Conservation (phyloP, 129 eudicot genomes). For the Artemisia tridentata region DNA sequence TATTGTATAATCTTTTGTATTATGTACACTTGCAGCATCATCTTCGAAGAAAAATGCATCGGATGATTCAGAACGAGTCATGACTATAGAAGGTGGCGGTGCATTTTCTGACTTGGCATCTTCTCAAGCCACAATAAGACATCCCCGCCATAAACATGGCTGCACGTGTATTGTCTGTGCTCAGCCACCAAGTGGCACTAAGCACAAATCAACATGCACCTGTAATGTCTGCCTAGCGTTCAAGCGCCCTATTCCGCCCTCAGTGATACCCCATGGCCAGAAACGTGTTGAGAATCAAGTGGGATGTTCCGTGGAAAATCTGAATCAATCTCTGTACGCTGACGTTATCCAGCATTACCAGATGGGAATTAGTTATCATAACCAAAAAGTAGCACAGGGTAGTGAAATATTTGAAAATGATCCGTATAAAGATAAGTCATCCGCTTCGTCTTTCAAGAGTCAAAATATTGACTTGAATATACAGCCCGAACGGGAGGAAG, state of each 20-base stretch:
- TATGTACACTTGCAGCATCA: too few relatives aligned
- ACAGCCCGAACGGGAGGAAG: constrained; percentile 77
- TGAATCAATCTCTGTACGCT: not conserved
- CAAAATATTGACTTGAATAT: constrained; percentile 63
- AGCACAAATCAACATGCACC: constrained; percentile 50
- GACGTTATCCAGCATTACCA: not conserved
- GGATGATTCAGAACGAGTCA: constrained; percentile 34
- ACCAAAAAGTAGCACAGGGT: constrained; percentile 2
- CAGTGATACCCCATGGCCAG: constrained; percentile 39
- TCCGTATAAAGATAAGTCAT: constrained; percentile 23
- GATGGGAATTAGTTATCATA: constrained; percentile 10
- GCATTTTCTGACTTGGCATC: constrained; percentile 50
- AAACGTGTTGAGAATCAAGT: constrained; percentile 18
- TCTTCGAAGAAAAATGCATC: not conserved
- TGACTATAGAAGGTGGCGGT: constrained; percentile 46
- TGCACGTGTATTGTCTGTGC: constrained; percentile 71
- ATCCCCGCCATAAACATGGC: constrained; percentile 69
- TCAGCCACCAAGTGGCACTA: constrained; percentile 60
- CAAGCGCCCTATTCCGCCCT: constrained; percentile 44
- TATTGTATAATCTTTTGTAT: constrained; percentile 2
- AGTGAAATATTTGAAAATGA: constrained; percentile 32
- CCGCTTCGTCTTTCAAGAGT: constrained; percentile 48
- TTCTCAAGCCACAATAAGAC: constrained; percentile 49
- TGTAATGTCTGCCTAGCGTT: constrained; percentile 52
- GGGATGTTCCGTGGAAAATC: not conserved